Evolutionary conservation across 1,139 yeast genomes (phyloP), one percentile per base, ranked within the genome.

Genomic region (Pneumocystis oryctolagi): DNA sequence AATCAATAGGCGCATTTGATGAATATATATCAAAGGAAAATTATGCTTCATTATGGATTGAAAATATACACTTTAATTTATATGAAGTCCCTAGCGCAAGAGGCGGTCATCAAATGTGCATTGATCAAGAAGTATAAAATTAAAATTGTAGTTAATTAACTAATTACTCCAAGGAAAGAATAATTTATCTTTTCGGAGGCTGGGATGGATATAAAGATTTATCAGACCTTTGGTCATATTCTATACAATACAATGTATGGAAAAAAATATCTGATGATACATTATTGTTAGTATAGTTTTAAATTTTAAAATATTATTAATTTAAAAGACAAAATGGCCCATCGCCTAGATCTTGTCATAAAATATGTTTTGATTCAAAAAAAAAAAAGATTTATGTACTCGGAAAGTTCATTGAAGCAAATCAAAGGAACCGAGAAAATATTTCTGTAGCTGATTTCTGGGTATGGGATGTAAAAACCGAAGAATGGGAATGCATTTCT

Each of bases 151-250:
- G n/a, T 37, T 47, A 47, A 47, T 47, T 39, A 25, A 12, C 28
- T 30, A 57, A 37, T 39, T 39, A 20, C 25, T 53, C 28, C 1
- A 16, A 60, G 61, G 61, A 60, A 35, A 60, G 39, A n/a, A 32
- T 37, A 32, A 60, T 60, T 20, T 60, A 60, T 30, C 55, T 35
- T 25, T 60, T 53, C 16, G 61, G 61, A 25, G 61, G 61, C 4
- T 60, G 61, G 61, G 61, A 60, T 40, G 61, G 61, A 16, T 35
- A 53, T 39, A 40, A 60, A 31, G 58, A 56, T 28, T 60, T 60
- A 20, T 60, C 61, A 20, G 61, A 60, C 35, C 25, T 60, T 39
- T 60, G 61, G 61, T 53, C 30, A 37, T 60, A 35, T 58, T 37
- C 47, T n/a, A 58, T 60, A 37, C 28, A 60, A 37, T 53, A 28